These are phyloP conservation scores for Durotheca rogersii DNA, from an alignment of 495 filamentous ascomycete species.

Conservation along the genomic window DNA sequence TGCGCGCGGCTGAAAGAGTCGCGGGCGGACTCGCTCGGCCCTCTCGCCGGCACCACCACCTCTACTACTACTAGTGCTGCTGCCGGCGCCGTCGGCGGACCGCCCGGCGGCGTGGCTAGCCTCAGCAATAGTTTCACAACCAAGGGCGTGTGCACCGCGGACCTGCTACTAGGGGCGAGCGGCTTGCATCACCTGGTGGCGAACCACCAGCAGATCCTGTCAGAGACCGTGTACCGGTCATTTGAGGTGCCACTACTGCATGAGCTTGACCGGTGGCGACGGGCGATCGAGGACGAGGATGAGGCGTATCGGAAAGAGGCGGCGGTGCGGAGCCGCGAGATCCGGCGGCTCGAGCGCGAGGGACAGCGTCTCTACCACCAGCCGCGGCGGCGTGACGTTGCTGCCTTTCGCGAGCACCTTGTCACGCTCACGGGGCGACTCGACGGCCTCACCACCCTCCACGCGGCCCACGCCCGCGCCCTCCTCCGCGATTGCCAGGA, in stretches of 20 bases:
- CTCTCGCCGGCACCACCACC: conserved; percentile 28
- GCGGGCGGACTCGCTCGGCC: conserved; percentile 49
- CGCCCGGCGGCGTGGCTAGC: too few relatives aligned
- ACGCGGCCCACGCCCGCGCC: conserved; percentile 57
- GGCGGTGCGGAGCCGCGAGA: conserved; percentile 52
- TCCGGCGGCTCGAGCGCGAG: conserved; percentile 59
- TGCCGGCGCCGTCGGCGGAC: too few relatives aligned
- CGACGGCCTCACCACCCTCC: conserved; percentile 59
- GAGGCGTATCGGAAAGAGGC: conserved; percentile 56
- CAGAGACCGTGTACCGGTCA: conserved; percentile 61
- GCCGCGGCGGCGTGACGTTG: conserved; percentile 51
- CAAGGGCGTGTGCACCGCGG: conserved; percentile 58
- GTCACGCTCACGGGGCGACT: conserved; percentile 60
- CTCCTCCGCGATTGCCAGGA: conserved; percentile 60
- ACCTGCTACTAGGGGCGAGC: conserved; percentile 56
- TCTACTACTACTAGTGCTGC: too few relatives aligned
- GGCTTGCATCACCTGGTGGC: conserved; percentile 65
- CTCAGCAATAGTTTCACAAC: conserved; percentile 52
- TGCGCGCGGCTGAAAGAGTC: conserved; percentile 65
- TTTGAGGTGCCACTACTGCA: conserved; percentile 66
- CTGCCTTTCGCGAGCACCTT: conserved; percentile 54
- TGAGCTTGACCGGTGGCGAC: conserved; percentile 62
- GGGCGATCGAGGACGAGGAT: conserved; percentile 59
- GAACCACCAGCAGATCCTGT: conserved; percentile 65
- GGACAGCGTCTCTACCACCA: conserved; percentile 58